These are phyloP conservation scores for Gloeostereum incarnatum DNA, from an alignment of 768 basidiomycete genomes.

Conservation along the genomic window DNA sequence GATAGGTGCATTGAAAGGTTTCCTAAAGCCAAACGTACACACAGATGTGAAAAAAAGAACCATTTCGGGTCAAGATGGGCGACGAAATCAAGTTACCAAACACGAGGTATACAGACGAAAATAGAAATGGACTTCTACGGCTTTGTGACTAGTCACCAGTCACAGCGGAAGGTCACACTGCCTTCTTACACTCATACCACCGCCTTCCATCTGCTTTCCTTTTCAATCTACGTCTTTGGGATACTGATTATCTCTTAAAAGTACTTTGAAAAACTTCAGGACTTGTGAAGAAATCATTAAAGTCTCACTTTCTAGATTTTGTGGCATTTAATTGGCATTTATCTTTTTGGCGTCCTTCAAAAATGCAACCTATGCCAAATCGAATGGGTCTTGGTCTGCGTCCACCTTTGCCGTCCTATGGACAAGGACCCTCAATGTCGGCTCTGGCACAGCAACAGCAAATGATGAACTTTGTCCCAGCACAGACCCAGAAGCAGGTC, in stretches of 20 bases:
- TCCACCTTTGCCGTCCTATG: conserved; percentile 79
- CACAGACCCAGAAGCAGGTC: conserved; percentile 60
- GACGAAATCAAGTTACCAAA: neutral
- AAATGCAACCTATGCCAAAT: conserved; percentile 64
- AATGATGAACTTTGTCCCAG: conserved; percentile 55
- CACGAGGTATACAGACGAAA: too few species aligned
- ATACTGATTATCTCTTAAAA: too few species aligned
- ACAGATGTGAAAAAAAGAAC: conserved; percentile 57
- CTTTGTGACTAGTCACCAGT: too few species aligned
- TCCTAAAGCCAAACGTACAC: conserved; percentile 16
- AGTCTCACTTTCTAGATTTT: neutral
- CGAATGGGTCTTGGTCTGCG: conserved; percentile 84
- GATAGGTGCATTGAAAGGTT: conserved; percentile 1
- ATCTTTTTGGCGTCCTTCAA: conserved; percentile 5
- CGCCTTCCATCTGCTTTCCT: too few species aligned
- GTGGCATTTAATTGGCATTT: neutral
- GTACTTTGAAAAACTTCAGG: too few species aligned
- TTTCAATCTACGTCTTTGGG: too few species aligned
- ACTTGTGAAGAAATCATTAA: too few species aligned
- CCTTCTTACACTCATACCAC: too few species aligned
- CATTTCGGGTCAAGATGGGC: conserved; percentile 23
- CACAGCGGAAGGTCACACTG: too few species aligned
- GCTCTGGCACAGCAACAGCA: conserved; percentile 85
- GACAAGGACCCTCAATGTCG: conserved; percentile 87
- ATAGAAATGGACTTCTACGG: too few species aligned